Evolutionary conservation across 2,329 filamentous ascomycete genomes (phyloP).

Genomic region (Beauveria scarabaeidicola): DNA sequence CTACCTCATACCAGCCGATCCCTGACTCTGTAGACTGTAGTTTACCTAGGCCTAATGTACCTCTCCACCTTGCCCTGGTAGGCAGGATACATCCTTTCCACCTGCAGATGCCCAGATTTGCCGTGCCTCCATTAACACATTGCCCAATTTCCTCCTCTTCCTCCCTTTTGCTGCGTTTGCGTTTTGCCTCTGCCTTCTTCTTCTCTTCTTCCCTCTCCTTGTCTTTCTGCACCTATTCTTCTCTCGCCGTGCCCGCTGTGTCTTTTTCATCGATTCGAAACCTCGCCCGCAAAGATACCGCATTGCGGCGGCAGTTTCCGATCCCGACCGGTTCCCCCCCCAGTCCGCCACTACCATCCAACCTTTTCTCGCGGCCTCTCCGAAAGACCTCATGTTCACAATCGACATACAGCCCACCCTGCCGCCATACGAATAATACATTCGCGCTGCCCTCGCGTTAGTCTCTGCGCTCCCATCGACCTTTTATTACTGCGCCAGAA

Average conservation of each 20-base stretch:
- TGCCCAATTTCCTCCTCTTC: background rate
- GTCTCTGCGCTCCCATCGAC: background rate
- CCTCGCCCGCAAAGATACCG: background rate
- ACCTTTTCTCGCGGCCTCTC: background rate
- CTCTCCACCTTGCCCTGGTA: too few species aligned
- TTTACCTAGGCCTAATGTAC: too few species aligned
- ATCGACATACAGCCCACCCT: background rate
- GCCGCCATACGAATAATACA: background rate
- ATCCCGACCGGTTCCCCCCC: too few species aligned
- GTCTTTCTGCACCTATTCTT: background rate
- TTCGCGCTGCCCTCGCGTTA: background rate
- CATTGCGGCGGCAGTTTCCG: background rate
- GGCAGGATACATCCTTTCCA: background rate
- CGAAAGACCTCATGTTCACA: slow-evolving; percentile 3
- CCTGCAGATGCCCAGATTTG: background rate
- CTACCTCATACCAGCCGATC: too few species aligned
- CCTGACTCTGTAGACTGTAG: too few species aligned
- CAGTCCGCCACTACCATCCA: background rate
- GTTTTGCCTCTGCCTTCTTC: background rate
- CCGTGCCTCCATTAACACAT: background rate
- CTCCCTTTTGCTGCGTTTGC: background rate
- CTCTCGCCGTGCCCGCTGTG: background rate
- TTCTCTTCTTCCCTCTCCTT: background rate
- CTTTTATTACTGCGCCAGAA: background rate
- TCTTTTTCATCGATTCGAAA: background rate